phyloP scores from a whole-genome alignment of 805 yeast species.

The Zygosaccharomyces bisporus region DNA sequence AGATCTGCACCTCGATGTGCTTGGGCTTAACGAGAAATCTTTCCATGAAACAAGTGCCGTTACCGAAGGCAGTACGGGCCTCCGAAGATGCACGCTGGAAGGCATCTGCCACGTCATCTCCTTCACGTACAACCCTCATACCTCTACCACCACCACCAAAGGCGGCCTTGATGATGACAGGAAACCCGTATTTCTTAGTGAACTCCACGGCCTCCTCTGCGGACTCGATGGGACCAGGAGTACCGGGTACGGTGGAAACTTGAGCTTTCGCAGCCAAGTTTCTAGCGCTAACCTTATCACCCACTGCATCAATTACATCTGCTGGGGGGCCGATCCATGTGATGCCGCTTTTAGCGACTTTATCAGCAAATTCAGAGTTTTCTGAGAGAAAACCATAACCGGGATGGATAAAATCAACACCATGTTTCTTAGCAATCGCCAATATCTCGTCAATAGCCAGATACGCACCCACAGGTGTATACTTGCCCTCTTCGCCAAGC shows the following conservation, averaged over 20 bases:
- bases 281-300: constrained; percentile 96
- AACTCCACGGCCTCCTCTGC: constrained; percentile 75
- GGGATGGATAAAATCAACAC: constrained; percentile 85
- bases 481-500: constrained; percentile 85
- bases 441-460: constrained; percentile 93
- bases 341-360: constrained; percentile 85
- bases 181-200: constrained; percentile 82
- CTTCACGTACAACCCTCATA: constrained; percentile 98
- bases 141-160: constrained; percentile 99
- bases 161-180: constrained; percentile 97
- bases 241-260: constrained; percentile 96
- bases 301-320: constrained; percentile 85
- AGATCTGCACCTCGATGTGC: constrained; percentile 94
- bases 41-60: constrained; percentile 97
- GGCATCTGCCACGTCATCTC: constrained; percentile 88
- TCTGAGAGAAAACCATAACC: constrained; percentile 90
- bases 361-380: constrained; percentile 88
- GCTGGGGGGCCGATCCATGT: constrained; percentile 95
- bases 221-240: constrained; percentile 90
- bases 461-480: constrained; percentile 93
- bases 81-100: constrained; percentile 91
- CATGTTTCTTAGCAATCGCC: constrained; percentile 71
- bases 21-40: constrained; percentile 92
- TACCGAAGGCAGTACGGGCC: constrained; percentile 94
- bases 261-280: constrained; percentile 71